A percentile compares a stretch with the other conserved stretches of the same genome.
Evolutionary conservation across 139 green algal genomes (phyloP).

Genomic region (Chlamydomonas sphaeroides): DNA sequence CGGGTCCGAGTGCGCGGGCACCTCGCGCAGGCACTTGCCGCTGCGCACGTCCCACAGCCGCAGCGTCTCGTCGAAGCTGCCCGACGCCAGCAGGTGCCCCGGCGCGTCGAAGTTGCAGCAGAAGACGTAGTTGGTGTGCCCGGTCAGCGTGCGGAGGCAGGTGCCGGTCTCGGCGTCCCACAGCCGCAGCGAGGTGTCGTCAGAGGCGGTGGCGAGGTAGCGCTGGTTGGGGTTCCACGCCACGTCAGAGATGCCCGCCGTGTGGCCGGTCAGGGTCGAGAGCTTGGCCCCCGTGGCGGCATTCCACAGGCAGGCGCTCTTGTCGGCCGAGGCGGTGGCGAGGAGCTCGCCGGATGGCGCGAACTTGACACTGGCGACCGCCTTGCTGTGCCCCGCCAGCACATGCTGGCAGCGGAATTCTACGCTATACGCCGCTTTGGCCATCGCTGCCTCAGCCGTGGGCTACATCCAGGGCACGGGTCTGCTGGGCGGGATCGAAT

Average conservation of each 20-base stretch:
- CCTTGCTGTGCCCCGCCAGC: conserved; percentile 21
- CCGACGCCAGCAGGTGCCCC: conserved; percentile 84
- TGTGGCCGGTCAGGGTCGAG: conserved; percentile 65
- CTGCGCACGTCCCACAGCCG: conserved; percentile 86
- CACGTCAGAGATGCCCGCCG: conserved; percentile 81
- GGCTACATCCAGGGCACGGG: too few relatives aligned
- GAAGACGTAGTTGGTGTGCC: conserved; percentile 91
- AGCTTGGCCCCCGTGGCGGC: conserved; percentile 50
- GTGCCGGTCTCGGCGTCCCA: conserved; percentile 69
- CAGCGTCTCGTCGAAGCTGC: conserved; percentile 93
- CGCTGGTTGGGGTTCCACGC: conserved; percentile 72
- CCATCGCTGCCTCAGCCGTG: neutral
- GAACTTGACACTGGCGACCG: conserved; percentile 48
- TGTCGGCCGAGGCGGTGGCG: conserved; percentile 79
- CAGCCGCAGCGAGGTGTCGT: conserved; percentile 74
- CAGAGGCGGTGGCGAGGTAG: conserved; percentile 72
- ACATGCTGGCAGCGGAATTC: conserved; percentile 22
- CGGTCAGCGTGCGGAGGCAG: conserved; percentile 67
- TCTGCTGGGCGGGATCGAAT: too few relatives aligned
- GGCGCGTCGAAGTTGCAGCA: conserved; percentile 84
- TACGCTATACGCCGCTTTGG: neutral
- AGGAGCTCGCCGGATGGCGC: conserved; percentile 47
- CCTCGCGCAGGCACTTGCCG: conserved; percentile 68
- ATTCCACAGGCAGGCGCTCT: conserved; percentile 78
- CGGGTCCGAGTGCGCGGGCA: conserved; percentile 94